Evolutionary conservation across 2,329 filamentous ascomycete genomes (phyloP), one percentile per base, ranked within the genome.

Genomic region (Sordariomycetes sp.): DNA sequence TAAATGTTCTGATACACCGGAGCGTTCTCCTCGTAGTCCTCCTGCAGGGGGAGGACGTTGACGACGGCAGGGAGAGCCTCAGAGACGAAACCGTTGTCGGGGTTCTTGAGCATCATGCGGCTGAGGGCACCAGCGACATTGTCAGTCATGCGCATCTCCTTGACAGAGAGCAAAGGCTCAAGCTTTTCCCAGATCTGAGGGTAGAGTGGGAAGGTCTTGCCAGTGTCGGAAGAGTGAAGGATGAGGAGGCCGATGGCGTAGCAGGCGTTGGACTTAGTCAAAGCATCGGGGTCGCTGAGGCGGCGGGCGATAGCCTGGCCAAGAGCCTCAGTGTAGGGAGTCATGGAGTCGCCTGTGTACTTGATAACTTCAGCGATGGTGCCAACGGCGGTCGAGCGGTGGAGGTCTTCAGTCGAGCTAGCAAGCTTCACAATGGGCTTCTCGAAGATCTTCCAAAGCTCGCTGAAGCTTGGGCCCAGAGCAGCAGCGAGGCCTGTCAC

Each of bases 11-110:
- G 75, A 64, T 82, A 98, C 39, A 96, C 79, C 8, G 92, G 87
- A 49, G 86, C 85, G 63, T 98, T 96, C 74, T 96, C 92, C 61
- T 95, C 87, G 49, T 76, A 96, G 58, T 96, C 92, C 54, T 94
- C 88, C 58, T 84, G 85, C 42, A 96, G 70, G 8, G 92, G 92
- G 24, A 96, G 73, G 19, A 88, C 72, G 40, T 75, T 73, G 37
- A 93, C 73, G 19, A 96, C 64, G 1, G 77, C 78, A 18, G 90
- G 88, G 2, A 98, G 73, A 15, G 94, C 85, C 39, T 94, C 79
- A 25, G 72, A 63, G 34, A 94, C 72, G 14, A 90, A 87, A 8
- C 93, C 79, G 46, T 75, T 75, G 46, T 90, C 79, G n/a, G 84
- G 81, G 60, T 94, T 81, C 50, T 83, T 83, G 55, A 85, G 75